Percentiles rank a stretch among this genome's conserved stretches.
Conservation (phyloP, 257 asterid species). For the Dorcoceras hygrometricum region DNA sequence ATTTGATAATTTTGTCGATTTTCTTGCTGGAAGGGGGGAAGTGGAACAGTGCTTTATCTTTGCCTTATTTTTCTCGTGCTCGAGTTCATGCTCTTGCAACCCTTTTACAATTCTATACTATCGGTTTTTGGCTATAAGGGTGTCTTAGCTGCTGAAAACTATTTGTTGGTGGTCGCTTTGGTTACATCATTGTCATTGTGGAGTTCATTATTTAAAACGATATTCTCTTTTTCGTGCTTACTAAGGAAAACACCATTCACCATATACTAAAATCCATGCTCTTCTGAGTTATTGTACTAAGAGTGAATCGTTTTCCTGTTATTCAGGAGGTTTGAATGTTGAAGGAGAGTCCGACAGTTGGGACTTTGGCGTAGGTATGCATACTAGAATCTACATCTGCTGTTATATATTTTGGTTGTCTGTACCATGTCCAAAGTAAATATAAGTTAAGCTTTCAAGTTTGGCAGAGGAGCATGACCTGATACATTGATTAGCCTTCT, state of each 20-base stretch:
- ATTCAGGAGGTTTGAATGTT: constrained; percentile 86
- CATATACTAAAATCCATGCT: constrained; percentile 4
- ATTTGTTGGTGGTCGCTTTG: not conserved
- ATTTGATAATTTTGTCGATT: not conserved
- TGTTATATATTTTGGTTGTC: not conserved
- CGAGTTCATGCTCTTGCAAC: not conserved
- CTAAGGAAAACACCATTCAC: not conserved
- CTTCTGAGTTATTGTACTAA: constrained; percentile 3
- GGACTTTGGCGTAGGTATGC: constrained; percentile 97
- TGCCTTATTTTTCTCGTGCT: not conserved
- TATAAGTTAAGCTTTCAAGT: not conserved
- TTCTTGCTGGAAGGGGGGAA: not conserved
- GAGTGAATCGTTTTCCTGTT: constrained; percentile 16
- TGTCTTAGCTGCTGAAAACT: constrained; percentile 1
- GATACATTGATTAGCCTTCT: no score
- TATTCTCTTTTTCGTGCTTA: not conserved
- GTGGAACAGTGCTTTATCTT: not conserved
- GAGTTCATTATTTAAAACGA: not conserved
- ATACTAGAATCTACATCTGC: not conserved
- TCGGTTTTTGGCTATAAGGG: constrained; percentile 1
- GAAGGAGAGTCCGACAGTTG: constrained; percentile 99
- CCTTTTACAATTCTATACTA: not conserved
- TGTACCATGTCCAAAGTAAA: constrained; percentile 10
- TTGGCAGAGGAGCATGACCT: no score
- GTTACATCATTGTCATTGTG: not conserved